Percentiles rank a stretch among this genome's conserved stretches.
Evolutionary conservation across 768 basidiomycete species (phyloP).

Genomic region (Kwoniella mangroviensis): DNA sequence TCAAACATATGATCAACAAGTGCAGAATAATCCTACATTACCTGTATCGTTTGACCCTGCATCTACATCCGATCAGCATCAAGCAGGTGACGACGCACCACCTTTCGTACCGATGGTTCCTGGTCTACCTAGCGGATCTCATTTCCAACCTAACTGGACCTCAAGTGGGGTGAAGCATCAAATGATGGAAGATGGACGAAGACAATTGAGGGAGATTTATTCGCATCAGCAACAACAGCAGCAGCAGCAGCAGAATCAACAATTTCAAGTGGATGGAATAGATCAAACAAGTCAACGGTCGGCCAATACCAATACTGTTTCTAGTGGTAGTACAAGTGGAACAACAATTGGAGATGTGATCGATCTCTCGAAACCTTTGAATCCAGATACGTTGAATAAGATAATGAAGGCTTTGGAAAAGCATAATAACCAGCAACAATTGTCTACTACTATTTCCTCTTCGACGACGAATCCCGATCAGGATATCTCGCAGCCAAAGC

Average conservation of each 20-base stretch:
- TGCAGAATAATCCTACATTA: not conserved
- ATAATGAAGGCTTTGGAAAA: constrained; percentile 45
- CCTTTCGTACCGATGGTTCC: constrained; percentile 1
- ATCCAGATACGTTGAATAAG: constrained; percentile 39
- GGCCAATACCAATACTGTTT: not conserved
- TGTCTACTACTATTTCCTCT: not conserved
- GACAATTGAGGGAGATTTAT: not conserved
- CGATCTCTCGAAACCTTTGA: constrained; percentile 48
- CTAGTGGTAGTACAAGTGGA: not conserved
- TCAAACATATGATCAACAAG: not conserved
- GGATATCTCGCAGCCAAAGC: no score
- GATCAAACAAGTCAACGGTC: not conserved
- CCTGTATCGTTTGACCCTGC: no score
- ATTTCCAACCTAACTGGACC: constrained; percentile 8
- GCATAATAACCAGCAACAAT: not conserved
- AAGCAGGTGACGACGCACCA: not conserved
- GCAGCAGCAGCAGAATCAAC: constrained; percentile 3
- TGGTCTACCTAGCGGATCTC: constrained; percentile 2
- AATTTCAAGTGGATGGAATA: not conserved
- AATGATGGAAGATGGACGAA: not conserved
- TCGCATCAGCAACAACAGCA: not conserved
- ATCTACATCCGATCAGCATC: no score
- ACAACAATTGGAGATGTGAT: constrained; percentile 30
- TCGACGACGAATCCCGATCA: no score
- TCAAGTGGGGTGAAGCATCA: not conserved